Conservation (phyloP, 768 basidiomycete species). For the Lactarius deliciosus region DNA sequence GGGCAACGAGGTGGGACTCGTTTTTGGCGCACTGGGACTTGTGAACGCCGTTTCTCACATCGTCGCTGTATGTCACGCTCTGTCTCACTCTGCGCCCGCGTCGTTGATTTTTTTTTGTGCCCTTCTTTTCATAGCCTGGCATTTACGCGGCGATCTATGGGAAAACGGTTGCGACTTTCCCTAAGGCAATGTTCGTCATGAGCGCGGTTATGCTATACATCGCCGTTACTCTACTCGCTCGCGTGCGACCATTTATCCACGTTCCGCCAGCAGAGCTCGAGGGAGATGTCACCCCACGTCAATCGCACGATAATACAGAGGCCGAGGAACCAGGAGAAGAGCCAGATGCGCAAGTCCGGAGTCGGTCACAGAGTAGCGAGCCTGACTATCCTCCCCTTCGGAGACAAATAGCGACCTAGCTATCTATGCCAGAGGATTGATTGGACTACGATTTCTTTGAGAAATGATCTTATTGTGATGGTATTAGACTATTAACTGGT, state of each 20-base stretch:
- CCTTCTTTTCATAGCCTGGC: conserved; percentile 22
- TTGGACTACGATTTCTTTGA: neutral
- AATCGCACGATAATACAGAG: neutral
- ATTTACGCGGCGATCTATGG: conserved; percentile 29
- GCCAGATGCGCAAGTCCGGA: neutral
- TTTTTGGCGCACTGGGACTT: conserved; percentile 30
- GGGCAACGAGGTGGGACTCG: conserved; percentile 28
- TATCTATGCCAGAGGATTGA: conserved; percentile 21
- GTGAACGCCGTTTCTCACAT: conserved; percentile 29
- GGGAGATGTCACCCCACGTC: neutral
- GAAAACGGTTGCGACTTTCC: conserved; percentile 25
- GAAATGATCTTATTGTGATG: neutral
- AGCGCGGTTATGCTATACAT: conserved; percentile 27
- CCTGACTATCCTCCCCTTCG: neutral
- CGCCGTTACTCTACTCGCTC: conserved; percentile 22
- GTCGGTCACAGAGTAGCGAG: neutral
- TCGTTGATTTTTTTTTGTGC: neutral
- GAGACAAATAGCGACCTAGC: neutral
- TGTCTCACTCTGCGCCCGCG: neutral
- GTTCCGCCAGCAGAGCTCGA: conserved; percentile 19
- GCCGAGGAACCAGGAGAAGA: neutral
- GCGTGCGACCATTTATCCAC: conserved; percentile 29
- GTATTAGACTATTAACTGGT: neutral
- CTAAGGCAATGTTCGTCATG: conserved; percentile 29
- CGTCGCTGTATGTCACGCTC: conserved; percentile 22